Percentiles rank a stretch among this genome's conserved stretches.
phyloP scores from a whole-genome alignment of 805 yeast species.

The Zygosaccharomyces siamensis region DNA sequence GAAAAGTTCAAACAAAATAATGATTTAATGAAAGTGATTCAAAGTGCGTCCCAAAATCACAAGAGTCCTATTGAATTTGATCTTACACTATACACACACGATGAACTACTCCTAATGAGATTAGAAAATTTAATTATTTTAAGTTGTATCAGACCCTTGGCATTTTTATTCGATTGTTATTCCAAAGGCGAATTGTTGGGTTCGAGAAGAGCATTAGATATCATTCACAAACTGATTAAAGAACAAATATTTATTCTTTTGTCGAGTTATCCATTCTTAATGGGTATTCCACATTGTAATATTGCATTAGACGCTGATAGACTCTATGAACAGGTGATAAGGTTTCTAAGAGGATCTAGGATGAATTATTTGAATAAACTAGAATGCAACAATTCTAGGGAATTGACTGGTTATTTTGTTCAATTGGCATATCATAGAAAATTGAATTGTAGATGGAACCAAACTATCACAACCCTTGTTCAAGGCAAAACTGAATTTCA shows the following conservation, averaged over 20 bases:
- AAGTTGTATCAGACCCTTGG: slow-evolving; percentile 27
- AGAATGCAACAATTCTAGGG: slow-evolving; percentile 56
- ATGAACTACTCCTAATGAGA: slow-evolving; percentile 21
- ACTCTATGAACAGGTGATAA: slow-evolving; percentile 33
- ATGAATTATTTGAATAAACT: slow-evolving; percentile 42
- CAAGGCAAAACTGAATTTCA: slow-evolving; percentile 30
- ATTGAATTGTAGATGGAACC: slow-evolving; percentile 44
- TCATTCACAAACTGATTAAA: slow-evolving; percentile 16
- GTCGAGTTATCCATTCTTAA: slow-evolving; percentile 18
- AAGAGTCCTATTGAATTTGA: slow-evolving; percentile 7
- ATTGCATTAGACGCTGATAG: slow-evolving; percentile 32
- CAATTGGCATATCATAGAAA: slow-evolving; percentile 42
- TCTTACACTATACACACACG: slow-evolving; percentile 14
- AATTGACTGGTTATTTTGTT: slow-evolving; percentile 63
- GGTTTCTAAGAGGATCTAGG: slow-evolving; percentile 36
- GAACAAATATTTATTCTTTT: slow-evolving; percentile 25
- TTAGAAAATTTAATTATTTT: slow-evolving; percentile 24
- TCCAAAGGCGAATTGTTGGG: slow-evolving; percentile 20
- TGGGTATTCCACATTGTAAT: slow-evolving; percentile 21
- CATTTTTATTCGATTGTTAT: slow-evolving; percentile 23
- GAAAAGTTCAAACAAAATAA: slow-evolving; percentile 6
- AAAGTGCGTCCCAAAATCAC: slow-evolving; percentile 7
- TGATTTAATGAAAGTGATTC: slow-evolving; percentile 12
- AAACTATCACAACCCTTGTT: slow-evolving; percentile 43
- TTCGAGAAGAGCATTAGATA: slow-evolving; percentile 4